Percentiles rank a stretch among this genome's conserved stretches.
phyloP scores from a whole-genome alignment of 2,329 filamentous ascomycete species.

The Geosmithia putterillii region DNA sequence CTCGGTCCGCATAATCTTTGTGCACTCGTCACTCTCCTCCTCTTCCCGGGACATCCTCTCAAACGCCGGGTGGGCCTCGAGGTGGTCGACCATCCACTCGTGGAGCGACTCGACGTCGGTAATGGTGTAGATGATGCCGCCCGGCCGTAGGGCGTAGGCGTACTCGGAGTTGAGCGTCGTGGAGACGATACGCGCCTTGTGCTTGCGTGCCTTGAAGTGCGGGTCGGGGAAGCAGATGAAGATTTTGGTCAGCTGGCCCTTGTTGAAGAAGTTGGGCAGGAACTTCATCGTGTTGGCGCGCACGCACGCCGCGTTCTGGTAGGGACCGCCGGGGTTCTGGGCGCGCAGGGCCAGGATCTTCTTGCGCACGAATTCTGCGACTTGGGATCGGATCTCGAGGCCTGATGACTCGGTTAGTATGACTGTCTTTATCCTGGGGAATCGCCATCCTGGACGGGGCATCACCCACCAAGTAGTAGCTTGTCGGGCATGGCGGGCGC shows the following conservation, averaged over 20 bases:
- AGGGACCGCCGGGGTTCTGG: conserved; percentile 46
- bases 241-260: conserved; percentile 71
- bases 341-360: conserved; percentile 70
- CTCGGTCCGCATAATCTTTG: conserved; percentile 60
- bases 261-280: conserved; percentile 90
- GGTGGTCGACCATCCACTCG: conserved; percentile 83
- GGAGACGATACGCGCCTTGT: conserved; percentile 91
- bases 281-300: conserved; percentile 99
- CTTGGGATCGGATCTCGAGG: conserved; percentile 84
- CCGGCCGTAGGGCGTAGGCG: conserved; percentile 71
- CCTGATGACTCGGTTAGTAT: conserved; percentile 34
- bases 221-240: conserved; percentile 98
- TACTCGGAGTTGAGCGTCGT: conserved; percentile 85
- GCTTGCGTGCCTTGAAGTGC: conserved; percentile 94
- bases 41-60: conserved; percentile 60
- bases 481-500: conserved; percentile 71
- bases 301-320: conserved; percentile 80
- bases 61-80: conserved; percentile 67
- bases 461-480: conserved; percentile 59
- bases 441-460: too few species aligned
- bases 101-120: conserved; percentile 94
- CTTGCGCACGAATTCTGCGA: conserved; percentile 82
- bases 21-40: conserved; percentile 56
- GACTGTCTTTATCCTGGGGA: background rate
- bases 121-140: conserved; percentile 87